A percentile compares a stretch with the other conserved stretches of the same genome.
Conservation (phyloP, 441 rosid genomes). For the Corymbia citriodora region DNA sequence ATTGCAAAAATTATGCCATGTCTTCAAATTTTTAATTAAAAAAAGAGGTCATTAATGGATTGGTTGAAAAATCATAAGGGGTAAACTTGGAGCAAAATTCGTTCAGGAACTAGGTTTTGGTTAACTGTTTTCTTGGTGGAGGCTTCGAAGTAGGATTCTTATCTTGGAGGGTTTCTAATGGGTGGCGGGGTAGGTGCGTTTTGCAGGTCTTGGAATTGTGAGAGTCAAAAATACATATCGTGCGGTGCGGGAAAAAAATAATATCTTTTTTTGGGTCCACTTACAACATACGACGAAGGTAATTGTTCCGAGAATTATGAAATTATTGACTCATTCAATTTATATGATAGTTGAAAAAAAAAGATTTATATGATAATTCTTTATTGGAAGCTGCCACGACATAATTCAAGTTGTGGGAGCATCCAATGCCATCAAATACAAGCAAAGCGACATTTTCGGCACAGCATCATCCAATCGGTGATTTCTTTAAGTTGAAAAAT, state of each 20-base stretch:
- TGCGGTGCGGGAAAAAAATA: too few relatives aligned
- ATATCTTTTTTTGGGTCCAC: too few relatives aligned
- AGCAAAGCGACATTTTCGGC: not conserved
- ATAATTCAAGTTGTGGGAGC: not conserved
- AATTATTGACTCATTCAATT: not conserved
- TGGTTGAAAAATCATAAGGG: not conserved
- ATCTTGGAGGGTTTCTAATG: too few relatives aligned
- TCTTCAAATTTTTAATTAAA: too few relatives aligned
- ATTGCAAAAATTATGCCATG: too few relatives aligned
- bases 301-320: not conserved
- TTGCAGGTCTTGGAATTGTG: too few relatives aligned
- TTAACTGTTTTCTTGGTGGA: too few relatives aligned
- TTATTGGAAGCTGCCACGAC: not conserved
- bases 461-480: fast-evolving
- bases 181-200: too few relatives aligned
- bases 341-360: not conserved
- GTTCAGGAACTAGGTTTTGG: too few relatives aligned
- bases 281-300: not conserved
- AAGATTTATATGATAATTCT: not conserved
- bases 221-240: too few relatives aligned
- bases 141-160: too few relatives aligned
- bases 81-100: not conserved
- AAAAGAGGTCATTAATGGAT: not conserved
- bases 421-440: not conserved
- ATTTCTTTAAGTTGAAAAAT: not conserved